These are phyloP conservation scores for Adansonia madagascariensis DNA, from an alignment of 441 rosid genomes.

Conservation along the genomic window DNA sequence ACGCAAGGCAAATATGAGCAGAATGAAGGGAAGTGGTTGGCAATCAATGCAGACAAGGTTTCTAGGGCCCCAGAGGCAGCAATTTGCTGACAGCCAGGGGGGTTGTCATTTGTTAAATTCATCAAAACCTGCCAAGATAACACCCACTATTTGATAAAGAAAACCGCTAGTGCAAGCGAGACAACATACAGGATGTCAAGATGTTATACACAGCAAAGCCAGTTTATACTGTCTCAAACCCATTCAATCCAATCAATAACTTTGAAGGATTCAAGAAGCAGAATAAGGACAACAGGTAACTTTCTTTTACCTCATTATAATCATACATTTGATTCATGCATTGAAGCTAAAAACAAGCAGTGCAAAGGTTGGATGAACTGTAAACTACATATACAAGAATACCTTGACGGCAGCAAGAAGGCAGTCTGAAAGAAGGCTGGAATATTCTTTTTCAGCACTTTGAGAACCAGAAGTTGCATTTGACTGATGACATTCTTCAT, in stretches of 20 bases:
- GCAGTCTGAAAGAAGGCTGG: conserved; percentile 71
- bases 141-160: conserved; percentile 12
- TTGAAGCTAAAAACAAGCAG: conserved; percentile 11
- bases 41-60: conserved; percentile 75
- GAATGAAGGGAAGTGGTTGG: conserved; percentile 76
- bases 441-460: conserved; percentile 54
- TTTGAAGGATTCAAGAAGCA: neutral
- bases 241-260: neutral
- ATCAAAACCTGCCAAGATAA: conserved; percentile 75
- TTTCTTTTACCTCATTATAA: neutral
- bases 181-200: conserved; percentile 21
- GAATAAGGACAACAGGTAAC: neutral
- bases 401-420: conserved; percentile 94
- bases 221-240: neutral
- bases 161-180: neutral
- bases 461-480: conserved; percentile 42
- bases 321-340: neutral
- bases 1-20: conserved; percentile 44
- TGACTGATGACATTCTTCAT: conserved; percentile 40
- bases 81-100: conserved; percentile 82
- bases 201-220: conserved; percentile 7
- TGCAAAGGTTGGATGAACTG: conserved; percentile 11
- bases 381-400: conserved; percentile 17
- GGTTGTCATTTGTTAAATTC: conserved; percentile 94
- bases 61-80: conserved; percentile 87